Evolutionary conservation across 2,329 filamentous ascomycete genomes (phyloP), one percentile per base, ranked within the genome.

Genomic region (Dactylellina cionopaga): DNA sequence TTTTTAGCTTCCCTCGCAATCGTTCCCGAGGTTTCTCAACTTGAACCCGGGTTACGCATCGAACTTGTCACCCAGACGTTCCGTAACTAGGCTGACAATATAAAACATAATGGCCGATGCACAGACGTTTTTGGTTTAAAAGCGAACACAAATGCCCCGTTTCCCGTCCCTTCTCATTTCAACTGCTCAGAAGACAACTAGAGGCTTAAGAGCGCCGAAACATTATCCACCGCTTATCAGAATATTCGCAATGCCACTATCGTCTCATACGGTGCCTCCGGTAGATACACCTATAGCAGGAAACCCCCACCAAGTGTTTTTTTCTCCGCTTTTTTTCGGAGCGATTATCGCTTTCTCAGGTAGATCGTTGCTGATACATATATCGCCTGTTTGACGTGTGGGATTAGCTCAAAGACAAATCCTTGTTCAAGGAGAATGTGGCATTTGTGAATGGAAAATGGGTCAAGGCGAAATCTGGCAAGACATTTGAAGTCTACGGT

Each of bases 401-500:
- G 46, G 37, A 55, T 31, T 72, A 92, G 89, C 87, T 94, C 78
- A 91, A 88, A 78, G 91, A 94, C 77, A 86, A 87, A 33, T 91
- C 90, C 22, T 86, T 99, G 71, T 87, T 98, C 78, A 97, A 96
- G 83, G 87, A 89, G 76, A 87, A 93, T 60, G 68, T 72, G 79
- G 86, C 87, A 70, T 87, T 82, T 79, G 89, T 98, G 78, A 94
- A 99, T 80, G 95, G 95, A 78, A 86, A 96, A 85, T 99, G 93
- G 91, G 87, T 96, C 74, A 85, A 86, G 77, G 91, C 94, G 76
- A 87, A 88, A 78, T 96, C 92, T 0, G 92, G 92, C 79, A 89
- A 96, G 85, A 96, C 92, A 46, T 99, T 98, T 80, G 89, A 95
- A 80, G 91, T 97, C 71, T 85, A 87, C 75, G 90, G 88, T 89